These are phyloP conservation scores for Phanerochaete sordida DNA, from an alignment of 768 basidiomycete species.

Conservation along the genomic window DNA sequence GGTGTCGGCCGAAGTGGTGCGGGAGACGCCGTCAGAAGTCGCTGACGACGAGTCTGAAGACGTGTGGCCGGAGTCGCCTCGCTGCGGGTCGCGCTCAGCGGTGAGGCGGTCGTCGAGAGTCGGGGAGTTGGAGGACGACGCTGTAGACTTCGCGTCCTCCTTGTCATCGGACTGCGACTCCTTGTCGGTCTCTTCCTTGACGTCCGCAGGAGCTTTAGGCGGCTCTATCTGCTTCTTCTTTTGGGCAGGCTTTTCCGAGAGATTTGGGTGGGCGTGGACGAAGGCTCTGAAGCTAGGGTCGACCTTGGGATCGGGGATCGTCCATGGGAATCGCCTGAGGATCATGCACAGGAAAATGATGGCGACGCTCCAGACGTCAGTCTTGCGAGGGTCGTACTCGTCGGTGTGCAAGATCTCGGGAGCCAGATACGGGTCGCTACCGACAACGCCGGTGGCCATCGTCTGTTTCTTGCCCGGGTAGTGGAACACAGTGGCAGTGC, in stretches of 20 bases:
- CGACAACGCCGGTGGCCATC: conserved; percentile 86
- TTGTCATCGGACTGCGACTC: conserved; percentile 1
- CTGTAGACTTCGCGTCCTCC: conserved; percentile 9
- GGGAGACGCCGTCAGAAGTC: conserved; percentile 5
- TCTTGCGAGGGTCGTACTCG: conserved; percentile 92
- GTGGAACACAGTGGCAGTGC: conserved; percentile 99
- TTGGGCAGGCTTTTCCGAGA: conserved; percentile 39
- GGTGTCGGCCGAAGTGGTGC: conserved; percentile 6
- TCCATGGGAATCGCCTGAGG: conserved; percentile 97
- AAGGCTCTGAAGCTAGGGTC: conserved; percentile 92
- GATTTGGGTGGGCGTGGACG: conserved; percentile 89
- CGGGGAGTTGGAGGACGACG: conserved; percentile 15
- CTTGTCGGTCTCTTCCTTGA: conserved; percentile 1
- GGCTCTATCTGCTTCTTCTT: conserved; percentile 10
- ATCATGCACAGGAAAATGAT: conserved; percentile 99
- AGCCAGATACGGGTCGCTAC: conserved; percentile 96
- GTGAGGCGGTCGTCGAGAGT: conserved; percentile 10
- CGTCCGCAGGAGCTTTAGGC: conserved; percentile 6
- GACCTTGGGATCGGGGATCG: conserved; percentile 91
- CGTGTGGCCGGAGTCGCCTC: conserved; percentile 5
- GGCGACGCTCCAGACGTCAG: conserved; percentile 97
- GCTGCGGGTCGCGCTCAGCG: conserved; percentile 4
- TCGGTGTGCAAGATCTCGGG: conserved; percentile 86
- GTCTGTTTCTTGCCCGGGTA: conserved; percentile 88
- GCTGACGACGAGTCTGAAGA: conserved; percentile 20